Evolutionary conservation across 352 stramenopile genomes (phyloP).

Genomic region (Nothophytophthora sp.): DNA sequence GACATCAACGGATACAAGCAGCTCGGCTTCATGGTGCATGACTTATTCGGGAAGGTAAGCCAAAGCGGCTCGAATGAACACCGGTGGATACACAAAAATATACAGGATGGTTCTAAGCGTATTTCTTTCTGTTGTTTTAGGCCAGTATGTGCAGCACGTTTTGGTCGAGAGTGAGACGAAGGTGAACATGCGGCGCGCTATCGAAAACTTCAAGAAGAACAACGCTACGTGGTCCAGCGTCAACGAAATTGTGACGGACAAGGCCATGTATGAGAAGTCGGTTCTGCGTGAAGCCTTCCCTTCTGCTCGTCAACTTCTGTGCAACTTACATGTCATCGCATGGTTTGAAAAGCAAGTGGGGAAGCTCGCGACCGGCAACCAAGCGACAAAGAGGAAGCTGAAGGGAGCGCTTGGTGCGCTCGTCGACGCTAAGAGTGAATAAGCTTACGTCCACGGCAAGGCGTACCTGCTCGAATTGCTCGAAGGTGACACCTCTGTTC

Average conservation of each 20-base stretch:
- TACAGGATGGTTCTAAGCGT: too few species aligned
- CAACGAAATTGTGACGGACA: constrained; percentile 7
- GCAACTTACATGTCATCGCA: constrained; percentile 11
- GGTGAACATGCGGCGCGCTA: neutral
- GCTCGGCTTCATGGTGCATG: constrained; percentile 9
- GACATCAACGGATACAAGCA: constrained; percentile 16
- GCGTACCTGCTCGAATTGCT: neutral
- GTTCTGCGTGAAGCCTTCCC: constrained; percentile 6
- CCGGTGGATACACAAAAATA: neutral
- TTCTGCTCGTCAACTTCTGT: constrained; percentile 4
- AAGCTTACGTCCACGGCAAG: constrained; percentile 1
- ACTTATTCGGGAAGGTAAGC: constrained; percentile 17
- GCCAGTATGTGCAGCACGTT: constrained; percentile 8
- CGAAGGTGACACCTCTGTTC: neutral
- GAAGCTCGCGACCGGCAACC: neutral
- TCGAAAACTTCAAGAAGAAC: constrained; percentile 9
- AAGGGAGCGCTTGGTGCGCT: constrained; percentile 3
- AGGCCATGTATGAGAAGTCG: constrained; percentile 9
- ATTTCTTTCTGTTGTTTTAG: neutral
- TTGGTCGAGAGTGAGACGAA: constrained; percentile 10
- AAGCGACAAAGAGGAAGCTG: neutral
- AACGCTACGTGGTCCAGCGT: constrained; percentile 3
- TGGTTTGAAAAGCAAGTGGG: constrained; percentile 10
- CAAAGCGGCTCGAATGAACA: neutral
- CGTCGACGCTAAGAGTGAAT: neutral